phyloP scores from a whole-genome alignment of 768 basidiomycete species.

The Inosperma sp. region DNA sequence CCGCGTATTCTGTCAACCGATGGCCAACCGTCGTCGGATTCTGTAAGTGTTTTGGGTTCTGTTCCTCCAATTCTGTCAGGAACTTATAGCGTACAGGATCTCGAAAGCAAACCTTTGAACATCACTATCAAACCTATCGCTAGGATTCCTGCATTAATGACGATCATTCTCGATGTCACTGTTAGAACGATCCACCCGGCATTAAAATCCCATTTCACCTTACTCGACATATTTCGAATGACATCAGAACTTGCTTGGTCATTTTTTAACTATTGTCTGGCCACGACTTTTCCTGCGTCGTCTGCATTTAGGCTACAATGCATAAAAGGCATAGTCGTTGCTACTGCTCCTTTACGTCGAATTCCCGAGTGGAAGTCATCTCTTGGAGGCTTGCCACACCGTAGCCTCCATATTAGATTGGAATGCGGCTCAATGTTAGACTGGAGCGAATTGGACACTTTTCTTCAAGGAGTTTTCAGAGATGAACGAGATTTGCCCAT shows the following conservation, averaged over 20 bases:
- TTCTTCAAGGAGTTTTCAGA: conserved; percentile 22
- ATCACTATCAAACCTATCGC: conserved; percentile 35
- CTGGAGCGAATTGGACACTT: conserved; percentile 35
- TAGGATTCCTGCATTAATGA: conserved; percentile 45
- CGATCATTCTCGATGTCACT: conserved; percentile 42
- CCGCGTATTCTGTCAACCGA: conserved; percentile 32
- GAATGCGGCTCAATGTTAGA: conserved; percentile 36
- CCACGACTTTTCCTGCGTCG: conserved; percentile 14
- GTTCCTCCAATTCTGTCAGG: not conserved
- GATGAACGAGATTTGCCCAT: not conserved
- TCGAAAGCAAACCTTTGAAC: conserved; percentile 30
- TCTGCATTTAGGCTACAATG: conserved; percentile 24
- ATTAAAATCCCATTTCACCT: conserved; percentile 44
- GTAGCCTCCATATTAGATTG: conserved; percentile 42
- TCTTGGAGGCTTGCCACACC: conserved; percentile 32
- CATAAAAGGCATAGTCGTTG: conserved; percentile 38
- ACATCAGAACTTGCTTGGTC: conserved; percentile 36
- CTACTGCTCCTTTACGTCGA: conserved; percentile 26
- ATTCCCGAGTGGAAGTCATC: conserved; percentile 30
- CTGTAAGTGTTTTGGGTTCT: conserved; percentile 27
- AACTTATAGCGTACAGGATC: conserved; percentile 27
- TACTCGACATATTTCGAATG: conserved; percentile 44
- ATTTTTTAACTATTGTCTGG: conserved; percentile 34
- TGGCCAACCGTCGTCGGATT: conserved; percentile 28
- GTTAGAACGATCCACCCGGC: conserved; percentile 39